Conservation (phyloP, 805 yeast species). For the Saturnispora mendoncae region DNA sequence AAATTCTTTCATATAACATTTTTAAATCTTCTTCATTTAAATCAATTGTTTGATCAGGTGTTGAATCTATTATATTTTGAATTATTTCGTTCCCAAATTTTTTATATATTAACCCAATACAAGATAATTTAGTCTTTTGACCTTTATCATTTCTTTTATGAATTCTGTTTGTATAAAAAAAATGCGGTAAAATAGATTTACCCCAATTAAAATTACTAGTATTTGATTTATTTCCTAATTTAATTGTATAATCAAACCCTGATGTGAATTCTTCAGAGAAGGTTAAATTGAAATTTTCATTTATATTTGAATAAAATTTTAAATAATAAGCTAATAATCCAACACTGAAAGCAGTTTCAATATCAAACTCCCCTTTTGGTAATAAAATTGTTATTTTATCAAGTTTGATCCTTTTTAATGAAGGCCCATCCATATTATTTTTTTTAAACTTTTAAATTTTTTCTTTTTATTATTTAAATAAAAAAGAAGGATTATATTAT, state of each 20-base stretch:
- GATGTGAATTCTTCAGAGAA: not conserved
- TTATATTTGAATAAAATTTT: not conserved
- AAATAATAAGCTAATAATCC: not conserved
- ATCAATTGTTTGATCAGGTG: conserved; percentile 19
- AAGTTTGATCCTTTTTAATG: not conserved
- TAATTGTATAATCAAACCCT: not conserved
- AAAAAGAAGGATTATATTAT: no score
- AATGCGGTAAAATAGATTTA: not conserved
- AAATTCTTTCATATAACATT: conserved; percentile 60
- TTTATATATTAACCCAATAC: conserved; percentile 88
- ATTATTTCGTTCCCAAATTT: conserved; percentile 67
- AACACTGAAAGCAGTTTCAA: conserved; percentile 2
- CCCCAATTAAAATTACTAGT: not conserved
- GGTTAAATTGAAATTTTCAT: not conserved
- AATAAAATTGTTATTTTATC: not conserved
- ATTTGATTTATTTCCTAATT: not conserved
- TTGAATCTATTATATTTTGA: conserved; percentile 31
- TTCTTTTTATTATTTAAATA: not conserved
- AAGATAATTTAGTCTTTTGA: conserved; percentile 36
- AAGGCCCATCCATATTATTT: not conserved
- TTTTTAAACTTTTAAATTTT: not conserved
- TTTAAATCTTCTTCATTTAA: conserved; percentile 36
- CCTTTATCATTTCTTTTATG: conserved; percentile 10
- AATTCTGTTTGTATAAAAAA: conserved; percentile 5
- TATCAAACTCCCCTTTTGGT: not conserved